Evolutionary conservation across 441 rosid species (phyloP), one percentile per base, ranked within the genome.

Genomic region (Erodium moschatum): DNA sequence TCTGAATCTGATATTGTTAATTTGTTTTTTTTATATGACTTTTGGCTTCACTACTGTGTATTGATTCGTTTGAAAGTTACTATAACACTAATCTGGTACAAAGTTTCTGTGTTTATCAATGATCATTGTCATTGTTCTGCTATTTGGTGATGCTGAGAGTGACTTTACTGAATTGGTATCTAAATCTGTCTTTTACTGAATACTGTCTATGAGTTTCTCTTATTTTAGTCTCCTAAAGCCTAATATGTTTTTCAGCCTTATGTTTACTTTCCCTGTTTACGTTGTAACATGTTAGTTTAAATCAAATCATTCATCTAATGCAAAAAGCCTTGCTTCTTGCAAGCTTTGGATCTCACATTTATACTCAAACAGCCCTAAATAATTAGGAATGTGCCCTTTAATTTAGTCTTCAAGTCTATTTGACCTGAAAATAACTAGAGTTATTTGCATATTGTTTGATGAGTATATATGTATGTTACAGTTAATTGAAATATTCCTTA

Each of bases 401-500:
- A 7, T 38, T 33, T 38, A 38, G 42, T 38, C 42, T 38, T 38
- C 42, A 38, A 38, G 5, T 38, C 9, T 38, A 38, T 38, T 38
- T 38, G 6, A 38, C 42, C 42, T 38, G 42, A 38, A 38, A 38
- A 38, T 38, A 10, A 38, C 42, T 6, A 38, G 42, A 0, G n/a
- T 60, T 9, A 60, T 10, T 60, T 60, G 64, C 64, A 20, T 21
- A 24, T 24, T 20, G 10, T 60, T 10, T 60, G 31, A 60, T 21
- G 15, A 10, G 33, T 60, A 60, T 60, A 60, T 29, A 60, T 60
- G 33, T 11, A 60, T 24, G 64, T 18, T 60, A 20, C 31, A 60
- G 64, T 58, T 7, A 8, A 12, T 20, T 68, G 64, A 71, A 56
- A 24, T 48, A 60, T 65, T 64, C 35, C 70, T 20, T 44, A 67